A percentile compares a stretch with the other conserved stretches of the same genome.
These are phyloP conservation scores for Combretum micranthum DNA, from an alignment of 345 rosid species.

Conservation along the genomic window DNA sequence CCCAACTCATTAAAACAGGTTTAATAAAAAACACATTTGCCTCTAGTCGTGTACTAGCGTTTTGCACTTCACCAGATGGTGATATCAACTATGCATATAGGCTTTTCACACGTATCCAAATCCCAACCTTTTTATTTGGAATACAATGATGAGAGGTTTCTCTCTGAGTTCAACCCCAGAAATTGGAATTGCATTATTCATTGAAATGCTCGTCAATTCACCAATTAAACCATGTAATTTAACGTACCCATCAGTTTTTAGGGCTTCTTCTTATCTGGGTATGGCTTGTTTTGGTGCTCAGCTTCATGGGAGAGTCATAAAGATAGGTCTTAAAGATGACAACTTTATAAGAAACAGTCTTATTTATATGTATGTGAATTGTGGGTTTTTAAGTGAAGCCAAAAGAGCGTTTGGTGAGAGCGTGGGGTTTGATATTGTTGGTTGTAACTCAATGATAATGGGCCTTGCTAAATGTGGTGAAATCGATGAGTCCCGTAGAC, in stretches of 20 bases:
- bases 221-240: constrained; percentile 45
- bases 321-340: constrained; percentile 63
- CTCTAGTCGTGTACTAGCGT: constrained; percentile 65
- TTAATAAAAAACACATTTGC: constrained; percentile 30
- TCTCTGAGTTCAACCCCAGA: constrained; percentile 56
- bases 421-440: constrained; percentile 40
- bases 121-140: constrained; percentile 61
- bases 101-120: constrained; percentile 35
- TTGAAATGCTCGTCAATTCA: constrained; percentile 42
- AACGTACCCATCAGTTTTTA: constrained; percentile 80
- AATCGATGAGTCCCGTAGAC: constrained; percentile 38
- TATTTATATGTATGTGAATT: constrained; percentile 52
- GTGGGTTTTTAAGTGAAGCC: constrained; percentile 55
- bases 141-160: constrained; percentile 65
- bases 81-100: constrained; percentile 58
- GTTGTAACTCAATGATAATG: constrained; percentile 68
- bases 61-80: constrained; percentile 46
- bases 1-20: constrained; percentile 70
- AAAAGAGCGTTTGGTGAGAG: constrained; percentile 30
- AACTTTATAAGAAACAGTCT: constrained; percentile 42
- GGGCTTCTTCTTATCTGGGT: constrained; percentile 56
- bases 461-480: constrained; percentile 52
- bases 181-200: constrained; percentile 40
- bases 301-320: constrained; percentile 63
- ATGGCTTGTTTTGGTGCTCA: constrained; percentile 43